A percentile compares a stretch with the other conserved stretches of the same genome.
phyloP scores from a whole-genome alignment of 2,329 filamentous ascomycete species.

The Mycogone perniciosa region DNA sequence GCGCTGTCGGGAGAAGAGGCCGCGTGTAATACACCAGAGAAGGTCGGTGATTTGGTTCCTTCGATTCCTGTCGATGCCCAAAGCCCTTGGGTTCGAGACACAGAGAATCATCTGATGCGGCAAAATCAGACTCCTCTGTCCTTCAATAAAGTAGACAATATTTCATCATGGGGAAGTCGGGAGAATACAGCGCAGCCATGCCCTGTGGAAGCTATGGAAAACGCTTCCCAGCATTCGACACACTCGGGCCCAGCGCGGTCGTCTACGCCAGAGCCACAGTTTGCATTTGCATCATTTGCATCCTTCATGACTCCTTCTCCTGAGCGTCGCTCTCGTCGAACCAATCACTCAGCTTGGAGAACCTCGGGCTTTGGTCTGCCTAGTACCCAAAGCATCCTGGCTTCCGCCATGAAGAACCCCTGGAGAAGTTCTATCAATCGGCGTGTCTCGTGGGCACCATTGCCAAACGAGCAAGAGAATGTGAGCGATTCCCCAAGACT shows the following conservation, averaged over 20 bases:
- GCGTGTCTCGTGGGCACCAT: constrained; percentile 33
- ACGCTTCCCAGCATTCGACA: neutral
- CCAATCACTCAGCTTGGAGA: neutral
- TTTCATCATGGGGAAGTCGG: neutral
- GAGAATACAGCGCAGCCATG: no score
- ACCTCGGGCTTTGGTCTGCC: constrained; percentile 17
- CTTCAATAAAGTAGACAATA: neutral
- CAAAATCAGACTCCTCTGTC: neutral
- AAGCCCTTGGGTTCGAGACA: constrained; percentile 18
- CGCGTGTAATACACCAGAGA: neutral
- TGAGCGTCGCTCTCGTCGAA: constrained; percentile 22
- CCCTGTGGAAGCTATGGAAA: no score
- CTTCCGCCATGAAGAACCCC: constrained; percentile 30
- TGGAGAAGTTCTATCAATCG: constrained; percentile 24
- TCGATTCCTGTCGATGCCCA: constrained; percentile 10
- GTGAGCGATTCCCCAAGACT: neutral
- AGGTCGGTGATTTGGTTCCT: neutral
- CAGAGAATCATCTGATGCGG: neutral
- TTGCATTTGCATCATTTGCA: constrained; percentile 46
- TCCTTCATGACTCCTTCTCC: constrained; percentile 48
- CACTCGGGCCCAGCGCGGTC: constrained; percentile 15
- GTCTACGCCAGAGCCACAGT: constrained; percentile 40
- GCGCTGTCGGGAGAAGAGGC: neutral
- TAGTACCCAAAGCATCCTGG: constrained; percentile 29
- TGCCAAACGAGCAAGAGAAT: constrained; percentile 22